Conservation (phyloP, 768 basidiomycete genomes). For the Termitomyces heimii region DNA sequence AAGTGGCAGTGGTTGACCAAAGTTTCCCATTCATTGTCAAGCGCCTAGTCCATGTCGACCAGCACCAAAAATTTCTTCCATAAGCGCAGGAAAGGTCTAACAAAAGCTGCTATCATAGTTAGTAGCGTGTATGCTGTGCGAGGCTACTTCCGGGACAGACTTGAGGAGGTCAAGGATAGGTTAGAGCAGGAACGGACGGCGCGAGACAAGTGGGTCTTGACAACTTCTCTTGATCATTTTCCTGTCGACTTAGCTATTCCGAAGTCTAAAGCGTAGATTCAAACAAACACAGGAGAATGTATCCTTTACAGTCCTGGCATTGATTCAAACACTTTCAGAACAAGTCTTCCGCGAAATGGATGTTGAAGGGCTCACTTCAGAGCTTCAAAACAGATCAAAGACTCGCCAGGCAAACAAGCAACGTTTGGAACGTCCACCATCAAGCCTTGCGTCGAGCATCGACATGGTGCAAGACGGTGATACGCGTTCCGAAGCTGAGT, state of each 20-base stretch:
- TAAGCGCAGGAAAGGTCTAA: constrained; percentile 39
- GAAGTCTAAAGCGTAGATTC: constrained; percentile 68
- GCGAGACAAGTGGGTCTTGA: constrained; percentile 56
- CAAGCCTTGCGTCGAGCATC: constrained; percentile 28
- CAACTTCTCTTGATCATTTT: constrained; percentile 1
- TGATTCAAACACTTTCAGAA: constrained; percentile 59
- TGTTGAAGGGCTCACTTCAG: constrained; percentile 64
- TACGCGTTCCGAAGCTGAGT: constrained; percentile 37
- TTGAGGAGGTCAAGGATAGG: constrained; percentile 62
- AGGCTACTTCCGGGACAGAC: constrained; percentile 51
- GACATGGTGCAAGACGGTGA: constrained; percentile 30
- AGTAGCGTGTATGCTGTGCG: constrained; percentile 62
- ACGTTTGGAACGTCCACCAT: constrained; percentile 13
- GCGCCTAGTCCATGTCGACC: constrained; percentile 2
- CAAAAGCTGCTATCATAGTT: constrained; percentile 42
- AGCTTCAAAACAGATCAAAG: constrained; percentile 34
- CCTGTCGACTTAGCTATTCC: not conserved
- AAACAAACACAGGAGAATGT: constrained; percentile 71
- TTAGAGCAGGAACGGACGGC: constrained; percentile 57
- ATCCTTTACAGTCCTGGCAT: constrained; percentile 68
- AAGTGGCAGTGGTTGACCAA: not conserved
- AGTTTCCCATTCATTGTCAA: not conserved
- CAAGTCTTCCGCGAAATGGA: constrained; percentile 71
- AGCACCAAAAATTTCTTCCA: constrained; percentile 39
- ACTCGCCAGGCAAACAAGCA: constrained; percentile 10